Evolutionary conservation across 805 yeast genomes (phyloP).

Genomic region (Ogataea wickerhamii): DNA sequence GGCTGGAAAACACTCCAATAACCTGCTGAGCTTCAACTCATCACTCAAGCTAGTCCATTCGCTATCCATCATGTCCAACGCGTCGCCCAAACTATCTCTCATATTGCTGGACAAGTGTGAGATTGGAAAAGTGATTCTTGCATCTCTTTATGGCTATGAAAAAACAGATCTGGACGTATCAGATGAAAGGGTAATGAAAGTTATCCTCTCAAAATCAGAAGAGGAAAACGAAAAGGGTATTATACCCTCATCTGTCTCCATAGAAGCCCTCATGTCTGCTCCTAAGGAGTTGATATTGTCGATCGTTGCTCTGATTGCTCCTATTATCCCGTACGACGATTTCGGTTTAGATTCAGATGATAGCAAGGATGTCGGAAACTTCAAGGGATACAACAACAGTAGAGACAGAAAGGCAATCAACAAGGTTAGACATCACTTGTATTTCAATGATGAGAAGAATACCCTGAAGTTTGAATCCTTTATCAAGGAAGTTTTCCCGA

Average conservation of each 20-base stretch:
- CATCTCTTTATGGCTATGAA: conserved; percentile 50
- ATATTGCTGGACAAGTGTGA: conserved; percentile 46
- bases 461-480: conserved; percentile 28
- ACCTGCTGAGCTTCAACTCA: conserved; percentile 34
- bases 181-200: background rate
- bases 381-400: conserved; percentile 25
- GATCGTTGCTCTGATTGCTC: conserved; percentile 52
- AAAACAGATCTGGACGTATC: conserved; percentile 23
- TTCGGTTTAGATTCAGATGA: conserved; percentile 6
- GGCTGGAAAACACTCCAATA: conserved; percentile 24
- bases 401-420: conserved; percentile 27
- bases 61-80: conserved; percentile 39
- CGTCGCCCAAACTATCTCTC: conserved; percentile 41
- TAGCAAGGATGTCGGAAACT: conserved; percentile 29
- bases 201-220: background rate
- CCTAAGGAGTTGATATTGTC: conserved; percentile 63
- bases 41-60: conserved; percentile 43
- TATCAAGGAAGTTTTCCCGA: conserved; percentile 44
- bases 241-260: conserved; percentile 34
- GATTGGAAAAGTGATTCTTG: conserved; percentile 44
- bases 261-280: conserved; percentile 69
- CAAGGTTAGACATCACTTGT: conserved; percentile 32
- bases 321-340: conserved; percentile 49
- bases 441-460: conserved; percentile 24
- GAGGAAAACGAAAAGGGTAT: conserved; percentile 1